Conservation (phyloP, 2,329 filamentous ascomycete genomes). For the Magnaporthales sp. region DNA sequence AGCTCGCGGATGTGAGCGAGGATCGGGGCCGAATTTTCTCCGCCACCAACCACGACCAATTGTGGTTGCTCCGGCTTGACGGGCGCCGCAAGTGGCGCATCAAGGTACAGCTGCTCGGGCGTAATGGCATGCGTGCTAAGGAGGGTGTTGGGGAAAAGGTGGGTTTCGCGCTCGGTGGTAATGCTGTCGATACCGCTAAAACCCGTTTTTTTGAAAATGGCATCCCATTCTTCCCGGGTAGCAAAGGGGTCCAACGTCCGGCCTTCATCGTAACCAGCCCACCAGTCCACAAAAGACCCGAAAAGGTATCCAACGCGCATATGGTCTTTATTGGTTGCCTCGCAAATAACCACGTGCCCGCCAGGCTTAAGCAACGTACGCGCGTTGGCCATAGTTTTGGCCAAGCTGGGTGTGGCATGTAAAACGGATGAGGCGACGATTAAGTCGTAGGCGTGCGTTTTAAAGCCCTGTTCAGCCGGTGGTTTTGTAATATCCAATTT, state of each 20-base stretch:
- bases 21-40: slow-evolving; percentile 15
- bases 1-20: slow-evolving; percentile 11
- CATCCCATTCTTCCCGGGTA: slow-evolving; percentile 13
- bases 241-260: slow-evolving; percentile 2
- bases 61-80: background rate
- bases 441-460: slow-evolving; percentile 18
- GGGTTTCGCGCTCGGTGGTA: background rate
- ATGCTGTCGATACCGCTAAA: slow-evolving; percentile 15
- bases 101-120: background rate
- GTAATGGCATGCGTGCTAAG: slow-evolving; percentile 13
- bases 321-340: slow-evolving; percentile 7
- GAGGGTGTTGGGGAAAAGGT: background rate
- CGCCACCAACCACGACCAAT: background rate
- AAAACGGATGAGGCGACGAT: slow-evolving; percentile 22
- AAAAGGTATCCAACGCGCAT: slow-evolving; percentile 1
- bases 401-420: slow-evolving; percentile 15
- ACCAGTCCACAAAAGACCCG: slow-evolving; percentile 5
- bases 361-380: slow-evolving; percentile 23
- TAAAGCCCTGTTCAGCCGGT: slow-evolving; percentile 21
- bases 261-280: slow-evolving; percentile 7
- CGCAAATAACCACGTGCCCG: slow-evolving; percentile 21
- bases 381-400: slow-evolving; percentile 16
- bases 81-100: background rate
- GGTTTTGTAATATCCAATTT: slow-evolving; percentile 20
- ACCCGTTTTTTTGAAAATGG: slow-evolving; percentile 13